These are phyloP conservation scores for Aspergillus sp. DNA, from an alignment of 2,329 filamentous ascomycete genomes.

Conservation along the genomic window DNA sequence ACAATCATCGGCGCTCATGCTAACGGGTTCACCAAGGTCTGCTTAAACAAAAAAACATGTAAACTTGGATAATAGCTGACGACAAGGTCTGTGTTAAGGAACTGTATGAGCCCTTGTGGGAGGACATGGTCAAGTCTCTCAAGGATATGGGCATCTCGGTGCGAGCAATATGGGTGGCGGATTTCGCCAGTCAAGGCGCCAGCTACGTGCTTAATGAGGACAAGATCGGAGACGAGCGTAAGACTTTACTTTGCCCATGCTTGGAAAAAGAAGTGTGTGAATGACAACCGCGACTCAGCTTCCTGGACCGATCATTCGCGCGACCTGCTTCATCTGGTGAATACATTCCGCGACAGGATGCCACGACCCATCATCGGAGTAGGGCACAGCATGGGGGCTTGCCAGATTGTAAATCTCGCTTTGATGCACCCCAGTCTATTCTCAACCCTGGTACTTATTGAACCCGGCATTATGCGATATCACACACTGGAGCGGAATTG, in stretches of 20 bases:
- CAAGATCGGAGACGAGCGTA: constrained; percentile 74
- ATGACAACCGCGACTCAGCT: not conserved
- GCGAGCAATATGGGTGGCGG: constrained; percentile 71
- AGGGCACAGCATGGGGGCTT: constrained; percentile 81
- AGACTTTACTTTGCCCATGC: not conserved
- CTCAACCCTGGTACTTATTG: constrained; percentile 68
- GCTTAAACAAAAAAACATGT: too few relatives aligned
- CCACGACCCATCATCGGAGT: constrained; percentile 69
- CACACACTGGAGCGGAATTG: not conserved
- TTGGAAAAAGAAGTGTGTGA: not conserved
- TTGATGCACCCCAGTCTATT: constrained; percentile 76
- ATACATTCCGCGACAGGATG: constrained; percentile 33
- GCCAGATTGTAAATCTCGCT: constrained; percentile 47
- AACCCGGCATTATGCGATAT: constrained; percentile 45
- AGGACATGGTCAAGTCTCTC: too few relatives aligned
- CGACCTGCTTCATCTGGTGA: constrained; percentile 65
- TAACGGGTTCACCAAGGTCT: too few relatives aligned
- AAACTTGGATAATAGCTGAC: too few relatives aligned
- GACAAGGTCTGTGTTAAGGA: too few relatives aligned
- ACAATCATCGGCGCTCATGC: too few relatives aligned
- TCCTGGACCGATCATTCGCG: constrained; percentile 40
- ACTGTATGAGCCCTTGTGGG: too few relatives aligned
- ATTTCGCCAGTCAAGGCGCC: constrained; percentile 73
- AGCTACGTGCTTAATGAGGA: constrained; percentile 72
- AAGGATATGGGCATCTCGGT: too few relatives aligned